Base-by-base conservation (phyloP, 306 rosid genomes). In the Elaeagnus macrophylla region DNA sequence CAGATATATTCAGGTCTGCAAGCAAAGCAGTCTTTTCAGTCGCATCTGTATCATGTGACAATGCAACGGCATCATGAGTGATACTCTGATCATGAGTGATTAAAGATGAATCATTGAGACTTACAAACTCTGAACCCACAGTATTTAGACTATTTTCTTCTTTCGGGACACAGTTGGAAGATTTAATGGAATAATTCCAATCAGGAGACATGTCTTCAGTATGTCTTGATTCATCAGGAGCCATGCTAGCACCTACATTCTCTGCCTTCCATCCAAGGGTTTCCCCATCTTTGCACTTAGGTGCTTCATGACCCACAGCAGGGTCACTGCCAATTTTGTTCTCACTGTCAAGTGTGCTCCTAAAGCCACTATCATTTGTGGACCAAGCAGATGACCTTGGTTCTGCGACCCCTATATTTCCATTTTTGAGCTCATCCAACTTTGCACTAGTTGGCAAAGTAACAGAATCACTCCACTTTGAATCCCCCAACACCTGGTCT, bases 141-240 rank as follows among this genome's bases (percentile, higher is more conserved):
- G 63, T 67, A 45, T 53, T 61, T 52, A 49, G 79, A 65, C 55
- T 68, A 60, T 61, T 68, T 43, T 83, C 79, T 53, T 74, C 83
- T 72, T 84, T 83, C 61, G 63, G 70, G 51, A 61, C 59, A 59
- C 40, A 64, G 60, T 75, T 72, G 50, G 87, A 75, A 41, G 87
- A 71, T 60, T 73, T 72, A 48, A 72, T 54, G 36, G 64, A 51
- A 68, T 80, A 87, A 53, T 89, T 73, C 97, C 97, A 89, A 75
- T 85, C 95, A 48, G 95, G 97, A 51, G 95, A 89, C 89, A 86
- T 86, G 73, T 84, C 75, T 54, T 76, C 89, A 59, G 65, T 48
- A 64, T 66, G 85, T 67, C 71, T 67, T 40, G 79, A 45, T 60
- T 79, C 84, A 57, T 84, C 53, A 38, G 48, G 61, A 14, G 48